These are phyloP conservation scores for Vitellaria paradoxa DNA, from an alignment of 179 eudicot genomes.

Conservation along the genomic window DNA sequence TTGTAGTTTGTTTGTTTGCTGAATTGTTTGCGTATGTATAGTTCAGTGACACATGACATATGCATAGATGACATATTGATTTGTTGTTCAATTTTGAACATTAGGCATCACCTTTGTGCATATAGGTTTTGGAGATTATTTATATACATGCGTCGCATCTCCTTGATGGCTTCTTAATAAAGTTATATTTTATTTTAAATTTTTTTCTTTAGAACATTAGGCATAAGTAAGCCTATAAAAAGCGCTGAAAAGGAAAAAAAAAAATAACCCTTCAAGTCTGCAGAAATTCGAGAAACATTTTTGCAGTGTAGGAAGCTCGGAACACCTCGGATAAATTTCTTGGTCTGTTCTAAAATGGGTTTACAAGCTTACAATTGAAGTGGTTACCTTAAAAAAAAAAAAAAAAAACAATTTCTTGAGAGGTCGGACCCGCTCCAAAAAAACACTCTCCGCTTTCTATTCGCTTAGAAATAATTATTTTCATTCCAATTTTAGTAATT, in stretches of 20 bases:
- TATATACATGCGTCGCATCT: too few species aligned
- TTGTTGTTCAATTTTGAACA: background rate
- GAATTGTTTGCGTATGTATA: background rate
- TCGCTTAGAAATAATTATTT: too few species aligned
- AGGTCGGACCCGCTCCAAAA: too few species aligned
- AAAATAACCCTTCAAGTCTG: background rate
- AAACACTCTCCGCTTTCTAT: too few species aligned
- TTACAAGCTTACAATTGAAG: background rate
- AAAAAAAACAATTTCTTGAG: too few species aligned
- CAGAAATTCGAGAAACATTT: background rate
- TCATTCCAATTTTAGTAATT: too few species aligned
- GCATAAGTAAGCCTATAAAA: background rate
- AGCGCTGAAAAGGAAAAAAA: background rate
- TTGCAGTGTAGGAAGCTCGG: background rate
- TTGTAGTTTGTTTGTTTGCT: background rate
- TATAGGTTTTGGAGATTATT: too few species aligned
- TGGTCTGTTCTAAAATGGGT: background rate
- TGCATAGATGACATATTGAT: too few species aligned
- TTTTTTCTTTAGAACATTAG: too few species aligned
- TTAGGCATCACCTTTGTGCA: background rate
- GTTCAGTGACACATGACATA: background rate
- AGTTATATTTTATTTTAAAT: too few species aligned
- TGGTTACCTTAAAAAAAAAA: too few species aligned
- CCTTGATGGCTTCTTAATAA: too few species aligned
- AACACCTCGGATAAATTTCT: background rate